Conservation (phyloP, 345 rosid genomes). For the Sisymbrium altissimum region DNA sequence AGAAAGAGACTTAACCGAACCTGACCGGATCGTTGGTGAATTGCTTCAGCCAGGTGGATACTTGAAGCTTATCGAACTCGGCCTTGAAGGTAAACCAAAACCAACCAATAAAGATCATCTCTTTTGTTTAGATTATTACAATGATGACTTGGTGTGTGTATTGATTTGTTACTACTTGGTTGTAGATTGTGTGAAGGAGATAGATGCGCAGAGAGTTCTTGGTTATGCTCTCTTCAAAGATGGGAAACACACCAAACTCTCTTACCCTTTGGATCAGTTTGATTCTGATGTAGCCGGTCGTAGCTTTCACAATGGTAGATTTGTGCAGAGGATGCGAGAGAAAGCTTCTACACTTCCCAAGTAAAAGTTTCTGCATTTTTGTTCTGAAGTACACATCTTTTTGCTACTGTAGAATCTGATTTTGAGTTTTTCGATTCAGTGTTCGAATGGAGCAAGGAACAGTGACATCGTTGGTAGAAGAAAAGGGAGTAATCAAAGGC, state of each 20-base stretch:
- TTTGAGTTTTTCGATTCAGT: slow-evolving; percentile 19
- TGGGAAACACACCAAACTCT: slow-evolving; percentile 37
- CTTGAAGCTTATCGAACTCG: slow-evolving; percentile 45
- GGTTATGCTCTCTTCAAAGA: slow-evolving; percentile 53
- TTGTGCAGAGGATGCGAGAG: slow-evolving; percentile 52
- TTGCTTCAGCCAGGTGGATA: slow-evolving; percentile 55
- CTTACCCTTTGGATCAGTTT: slow-evolving; percentile 48
- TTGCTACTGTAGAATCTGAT: background rate
- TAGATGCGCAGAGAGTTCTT: slow-evolving; percentile 50
- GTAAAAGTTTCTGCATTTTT: slow-evolving; percentile 11
- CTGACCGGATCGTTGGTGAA: slow-evolving; percentile 51
- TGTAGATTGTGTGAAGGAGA: slow-evolving; percentile 51
- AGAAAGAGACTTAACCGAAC: slow-evolving; percentile 53
- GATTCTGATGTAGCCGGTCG: slow-evolving; percentile 47
- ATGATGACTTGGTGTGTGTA: background rate
- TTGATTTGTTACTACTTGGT: background rate
- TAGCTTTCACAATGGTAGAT: slow-evolving; percentile 54
- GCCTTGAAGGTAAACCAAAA: slow-evolving; percentile 40
- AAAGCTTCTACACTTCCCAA: slow-evolving; percentile 47
- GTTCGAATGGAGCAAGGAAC: slow-evolving; percentile 52
- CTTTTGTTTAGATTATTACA: background rate
- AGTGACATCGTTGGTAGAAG: slow-evolving; percentile 47
- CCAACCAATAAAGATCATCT: background rate
- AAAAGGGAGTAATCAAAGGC: slow-evolving; percentile 47
- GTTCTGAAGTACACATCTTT: background rate